Base-by-base conservation (phyloP, 371 early-diverging fungal species). In the Mucor velutinosus region DNA sequence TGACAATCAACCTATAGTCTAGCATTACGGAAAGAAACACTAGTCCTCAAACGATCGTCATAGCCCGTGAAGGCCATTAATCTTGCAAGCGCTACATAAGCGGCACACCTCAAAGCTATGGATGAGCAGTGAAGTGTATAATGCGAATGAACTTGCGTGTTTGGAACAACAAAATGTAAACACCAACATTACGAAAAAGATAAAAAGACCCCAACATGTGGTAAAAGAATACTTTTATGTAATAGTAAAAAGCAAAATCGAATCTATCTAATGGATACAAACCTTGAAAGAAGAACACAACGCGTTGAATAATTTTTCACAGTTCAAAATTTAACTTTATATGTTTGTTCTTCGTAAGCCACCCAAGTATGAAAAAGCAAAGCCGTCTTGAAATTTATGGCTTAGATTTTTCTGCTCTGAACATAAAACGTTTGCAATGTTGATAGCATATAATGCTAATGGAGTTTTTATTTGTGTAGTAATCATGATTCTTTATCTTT, bases 71-170 rank as follows among this genome's bases (percentile, higher is more conserved):
- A 29, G 55, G 55, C 61, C 29, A 53, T 67, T 67, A 32, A 64
- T 72, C 32, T 72, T 67, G 72, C 72, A 72, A 72, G 72, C 72
- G 72, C 72, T 72, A 72, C 72, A 60, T 72, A 66, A 72, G 72
- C 72, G 47, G 67, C 60, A 67, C 58, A 72, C 72, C 30, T 56
- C 47, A 57, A 51, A 49, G 72, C 68, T 67, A 67, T 67, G 15
- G 57, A 67, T 56, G 45, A 72, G 72, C 72, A 67, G 23, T 60
- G 23, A 67, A 43, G 72, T 67, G 64, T 64, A 19, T 72, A 64
- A 64, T 67, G 72, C 72, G 72, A 72, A 72, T 72, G 72, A 72
- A 72, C 72, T 72, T 72, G 72, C 72, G 64, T 71, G 55, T 37
- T 47, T 10, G 2, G 47, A 60, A 53, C 14, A 41, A n/a, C 32